Base-by-base conservation (phyloP, 2,329 filamentous ascomycete genomes). In the Fusarium palustre region DNA sequence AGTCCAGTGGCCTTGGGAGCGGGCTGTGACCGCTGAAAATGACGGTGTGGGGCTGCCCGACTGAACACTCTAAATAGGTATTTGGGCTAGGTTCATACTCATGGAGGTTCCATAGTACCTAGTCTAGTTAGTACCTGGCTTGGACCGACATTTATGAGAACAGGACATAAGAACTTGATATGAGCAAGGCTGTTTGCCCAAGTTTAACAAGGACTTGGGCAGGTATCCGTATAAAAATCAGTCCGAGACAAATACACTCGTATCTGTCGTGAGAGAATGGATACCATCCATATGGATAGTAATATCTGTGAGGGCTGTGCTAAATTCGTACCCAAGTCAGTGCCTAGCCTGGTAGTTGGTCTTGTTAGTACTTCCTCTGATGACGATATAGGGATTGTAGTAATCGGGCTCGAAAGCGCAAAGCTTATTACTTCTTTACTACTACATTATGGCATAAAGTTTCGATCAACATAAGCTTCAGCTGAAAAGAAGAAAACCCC, bases 1-100 rank as follows among this genome's bases (percentile, higher is more conserved):
- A 58, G 52, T 50, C 15, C 47, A 54, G 64, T 65, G 55, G 59
- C 60, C 54, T 69, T 56, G 68, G 71, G 69, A 64, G 60, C 62
- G 71, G 69, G 67, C 64, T 64, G 62, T 70, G 67, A 66, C 65
- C 62, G 66, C 64, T 59, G 66, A 55, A 59, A 61, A 66, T 64
- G 56, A 68, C 28, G 42, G 41, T 57, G 70, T 72, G 71, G 71
- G 69, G 69, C 71, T 24, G n/a, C n/a, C n/a, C n/a, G 15, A 28
- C 28, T 28, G 28, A 10, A 25, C 41, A 36, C 52, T 55, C 50
- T 59, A 59, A 56, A 54, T 56, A n/a, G n/a, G n/a, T n/a, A 53
- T 60, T 13, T 45, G 18, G 42, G 25, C 18, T 28, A 28, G 28
- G 28, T 28, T 28, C 28, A 11, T 28, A 28, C 28, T 10, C 28